phyloP scores from a whole-genome alignment of 75 land plant species.

The Selaginella moellendorffii region DNA sequence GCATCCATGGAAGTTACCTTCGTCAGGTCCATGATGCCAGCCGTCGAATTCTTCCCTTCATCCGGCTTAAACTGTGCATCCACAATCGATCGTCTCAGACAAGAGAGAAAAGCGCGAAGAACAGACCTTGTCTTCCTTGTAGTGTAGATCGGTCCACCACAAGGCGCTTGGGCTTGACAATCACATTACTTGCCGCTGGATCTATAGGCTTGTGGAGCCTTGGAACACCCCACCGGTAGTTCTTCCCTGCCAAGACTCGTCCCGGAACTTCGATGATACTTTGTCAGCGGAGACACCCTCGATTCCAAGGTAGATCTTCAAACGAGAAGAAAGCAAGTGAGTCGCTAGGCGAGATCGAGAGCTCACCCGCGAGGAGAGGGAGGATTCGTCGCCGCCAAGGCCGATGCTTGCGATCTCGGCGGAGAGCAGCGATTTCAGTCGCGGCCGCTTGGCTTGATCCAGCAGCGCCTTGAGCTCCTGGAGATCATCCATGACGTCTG shows the following conservation, averaged over 20 bases:
- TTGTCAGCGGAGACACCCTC: constrained; percentile 79
- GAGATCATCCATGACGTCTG: constrained; percentile 36
- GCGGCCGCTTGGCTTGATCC: constrained; percentile 58
- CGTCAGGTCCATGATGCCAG: constrained; percentile 93
- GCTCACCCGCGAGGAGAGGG: background rate
- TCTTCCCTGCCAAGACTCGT: constrained; percentile 62
- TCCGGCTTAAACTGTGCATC: constrained; percentile 22
- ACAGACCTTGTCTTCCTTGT: constrained; percentile 80
- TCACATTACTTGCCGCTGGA: constrained; percentile 49
- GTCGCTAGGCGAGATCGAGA: background rate
- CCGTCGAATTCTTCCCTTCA: constrained; percentile 71
- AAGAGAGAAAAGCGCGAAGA: background rate
- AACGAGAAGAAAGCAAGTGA: background rate
- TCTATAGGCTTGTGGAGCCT: constrained; percentile 62
- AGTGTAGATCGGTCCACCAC: constrained; percentile 72
- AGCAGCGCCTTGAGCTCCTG: constrained; percentile 61
- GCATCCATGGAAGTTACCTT: constrained; percentile 36
- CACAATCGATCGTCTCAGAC: background rate
- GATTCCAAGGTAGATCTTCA: constrained; percentile 54
- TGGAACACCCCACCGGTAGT: constrained; percentile 58
- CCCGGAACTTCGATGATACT: constrained; percentile 38
- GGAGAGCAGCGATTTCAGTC: constrained; percentile 42
- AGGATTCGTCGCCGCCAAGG: too few relatives aligned
- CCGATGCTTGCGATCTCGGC: constrained; percentile 43
- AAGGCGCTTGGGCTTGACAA: constrained; percentile 64